Base-by-base conservation (phyloP, 345 rosid genomes). In the Gossypium raimondii region DNA sequence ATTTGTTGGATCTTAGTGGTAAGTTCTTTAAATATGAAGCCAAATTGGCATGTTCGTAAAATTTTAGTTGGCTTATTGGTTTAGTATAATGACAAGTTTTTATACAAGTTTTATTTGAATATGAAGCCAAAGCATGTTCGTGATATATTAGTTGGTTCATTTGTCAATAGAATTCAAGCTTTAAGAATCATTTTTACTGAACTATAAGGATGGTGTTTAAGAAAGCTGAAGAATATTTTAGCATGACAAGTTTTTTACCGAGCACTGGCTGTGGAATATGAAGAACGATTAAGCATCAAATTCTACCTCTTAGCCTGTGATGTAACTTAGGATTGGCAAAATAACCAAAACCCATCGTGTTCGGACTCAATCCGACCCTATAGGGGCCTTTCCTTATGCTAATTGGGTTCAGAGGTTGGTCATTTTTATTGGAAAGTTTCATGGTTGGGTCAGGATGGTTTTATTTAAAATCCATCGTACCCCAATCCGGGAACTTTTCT, bases 1-100 rank as follows among this genome's bases (percentile, higher is more conserved):
- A 94, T 74, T 79, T 92, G 75, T 85, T 94, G 27, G 87, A 91
- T 76, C 76, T 89, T 18, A 89, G 89, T 60, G 97, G 95, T 86
- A 76, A 75, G 92, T 82, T 16, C 27, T 14, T 29, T 67, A 20
- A 67, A 20, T 66, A 66, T 20, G 48, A n/a, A 68, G 27, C 17
- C n/a, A 8, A 47, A 18, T 18, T 14, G 25, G 29, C 11, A n/a
- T 25, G 27, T 55, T 43, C 44, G 4, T 56, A 29, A 61, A n/a
- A 11, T 34, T 18, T 55, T 18, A 12, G 24, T 17, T 50, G 43
- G 44, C 43, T 29, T 52, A 52, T 16, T 52, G 9, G 20, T 52
- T 18, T 4, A 24, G 18, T 17, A 16, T 52, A 52, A 14, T 52
- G 56, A 52, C 56, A 52, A 17, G 56, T 4, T 5, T 52, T 52